Base-by-base conservation (phyloP, 805 yeast genomes). In the Tetrapisispora phaffii region DNA sequence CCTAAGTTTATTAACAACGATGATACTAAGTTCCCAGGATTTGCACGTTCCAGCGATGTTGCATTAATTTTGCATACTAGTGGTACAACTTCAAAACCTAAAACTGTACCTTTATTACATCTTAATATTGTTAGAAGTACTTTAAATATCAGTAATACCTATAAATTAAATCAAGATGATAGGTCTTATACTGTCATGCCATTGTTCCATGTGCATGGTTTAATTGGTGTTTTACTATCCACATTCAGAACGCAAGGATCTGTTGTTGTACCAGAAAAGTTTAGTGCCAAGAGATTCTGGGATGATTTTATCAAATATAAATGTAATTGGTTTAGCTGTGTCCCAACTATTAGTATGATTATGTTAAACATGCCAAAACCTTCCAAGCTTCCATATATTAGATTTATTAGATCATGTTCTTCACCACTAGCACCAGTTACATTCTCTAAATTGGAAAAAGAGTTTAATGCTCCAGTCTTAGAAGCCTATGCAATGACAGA, bases 401-500 rank as follows among this genome's bases (percentile, higher is more conserved):
- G 87, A 52, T 82, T 82, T 55, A 77, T 82, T 43, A 71, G 89
- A 55, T 80, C 86, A 1, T 82, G 88, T 57, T 82, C 87, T 1
- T 74, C 86, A 1, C 73, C 86, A 6, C 67, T 82, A 54, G 85
- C 87, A 1, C 85, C 86, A 2, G 60, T 79, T 1, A 79, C 79
- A 6, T 75, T 82, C 66, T 68, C 68, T 44, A 70, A 73, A 58
- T 66, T 82, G 40, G 88, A 82, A 53, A 48, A 63, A 39, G 68
- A 71, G 26, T 76, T 82, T 59, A 65, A 73, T 8, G 82, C 85
- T 0, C 87, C 87, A 0, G 87, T 82, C 0, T 57, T 81, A 15
- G 89, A 82, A 59, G 88, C 88, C 0, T 82, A 82, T 56, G 88
- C 87, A 4, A 81, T 82, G 86, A 82, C 88, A 1, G 89, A 82